Evolutionary conservation across 306 rosid genomes (phyloP), one percentile per base, ranked within the genome.

Genomic region (Prunus fruticosa): DNA sequence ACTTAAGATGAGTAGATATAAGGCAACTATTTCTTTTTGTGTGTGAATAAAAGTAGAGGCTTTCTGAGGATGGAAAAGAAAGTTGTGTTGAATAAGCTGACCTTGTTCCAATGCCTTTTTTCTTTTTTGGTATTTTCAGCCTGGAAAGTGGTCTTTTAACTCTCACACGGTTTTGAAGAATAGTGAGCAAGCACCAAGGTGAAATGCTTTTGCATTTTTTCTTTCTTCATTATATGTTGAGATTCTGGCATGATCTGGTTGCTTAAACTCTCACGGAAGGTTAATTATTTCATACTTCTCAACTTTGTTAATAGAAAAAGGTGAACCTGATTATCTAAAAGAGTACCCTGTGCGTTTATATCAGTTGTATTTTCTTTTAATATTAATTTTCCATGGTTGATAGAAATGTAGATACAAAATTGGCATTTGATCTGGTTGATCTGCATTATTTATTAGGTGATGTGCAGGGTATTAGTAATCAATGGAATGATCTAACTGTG

Each of bases 101-200:
- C 63, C 62, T 83, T 23, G 19, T n/a, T 56, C 38, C 69, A 74
- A 63, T 54, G 71, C 69, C 54, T 78, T 50, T 41, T 69, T 27
- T 73, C 6, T 6, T 38, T 6, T 38, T 38, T 6, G 8, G 67
- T 57, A 30, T 79, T 74, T 78, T 79, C 87, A 95, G 98, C 98
- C 98, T 73, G 69, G 86, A 41, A 92, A 87, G 80, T 95, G 98
- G 98, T 86, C 96, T 52, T 95, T 92, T 77, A 90, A 87, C 83
- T 92, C 98, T 2, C 84, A 88, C 84, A 92, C 97, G 7, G 71
- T 90, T 82, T 89, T 95, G 95, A 95, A 92, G 96, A 92, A 84
- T 85, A 86, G 85, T 5, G 98, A 95, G 82, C 97, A 84, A 74
- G 98, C 97, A 71, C 96, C 96, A 49, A 92, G 98, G 97, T 92